Base-by-base conservation (phyloP, 345 rosid species). In the Rhizophora apiculata region DNA sequence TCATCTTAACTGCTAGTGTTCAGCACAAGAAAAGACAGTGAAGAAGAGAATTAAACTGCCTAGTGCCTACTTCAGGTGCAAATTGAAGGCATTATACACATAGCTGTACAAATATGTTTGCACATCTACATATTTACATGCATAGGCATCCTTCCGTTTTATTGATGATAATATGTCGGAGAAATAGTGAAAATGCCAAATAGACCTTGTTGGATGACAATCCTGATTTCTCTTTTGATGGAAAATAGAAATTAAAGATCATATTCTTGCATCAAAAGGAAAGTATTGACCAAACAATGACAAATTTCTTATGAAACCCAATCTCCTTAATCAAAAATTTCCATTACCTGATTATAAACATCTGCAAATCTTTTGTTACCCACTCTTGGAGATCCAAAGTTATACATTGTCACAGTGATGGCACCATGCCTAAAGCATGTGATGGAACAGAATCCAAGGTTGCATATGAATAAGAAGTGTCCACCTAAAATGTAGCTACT, bases 331-430 rank as follows among this genome's bases (percentile, higher is more conserved):
- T 61, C 22, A 53, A 57, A 63, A 60, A 58, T 27, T 13, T 53
- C 59, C 57, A 39, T 73, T 77, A 93, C 97, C 98, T 89, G 81
- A 55, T 94, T 94, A 73, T 94, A 94, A 37, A 83, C 80, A 63
- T 89, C 97, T 46, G 96, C 93, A 69, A 94, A 89, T 69, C 80
- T 85, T 85, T 78, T 89, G 83, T 94, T 91, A 72, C 98, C 97
- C 78, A 94, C 97, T 82, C 96, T 89, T 55, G 98, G 97, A 74
- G 98, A 94, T 63, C 98, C 98, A 58, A 93, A 93, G 79, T 91
- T 94, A 78, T 91, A 94, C 98, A 91, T 91, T 15, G 96, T 89
- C 74, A 91, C 84, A 32, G 79, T 82, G 79, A 91, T 83, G 59
- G 82, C 87, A 59, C 89, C 95, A 55, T 31, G 72, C 87, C 97